phyloP scores from a whole-genome alignment of 129 eudicot genomes.

The Chrysanthemum makinoi region DNA sequence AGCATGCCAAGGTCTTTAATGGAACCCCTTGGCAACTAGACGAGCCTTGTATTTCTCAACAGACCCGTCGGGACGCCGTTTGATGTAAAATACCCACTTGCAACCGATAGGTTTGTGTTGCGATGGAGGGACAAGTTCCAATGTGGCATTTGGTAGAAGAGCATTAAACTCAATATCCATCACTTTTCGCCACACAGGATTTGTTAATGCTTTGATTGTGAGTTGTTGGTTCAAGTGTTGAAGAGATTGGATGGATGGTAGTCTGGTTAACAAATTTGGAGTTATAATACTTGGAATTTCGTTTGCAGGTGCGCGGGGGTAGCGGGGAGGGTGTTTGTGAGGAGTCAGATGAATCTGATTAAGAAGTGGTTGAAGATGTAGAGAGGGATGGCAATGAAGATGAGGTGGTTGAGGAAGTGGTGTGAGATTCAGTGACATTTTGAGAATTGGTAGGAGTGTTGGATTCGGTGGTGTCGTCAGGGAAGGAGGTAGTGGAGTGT shows the following conservation, averaged over 20 bases:
- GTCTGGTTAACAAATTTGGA: conserved; percentile 10
- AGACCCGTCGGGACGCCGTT: too few relatives aligned
- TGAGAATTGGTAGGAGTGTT: neutral
- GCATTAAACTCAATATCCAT: too few relatives aligned
- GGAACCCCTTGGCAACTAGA: too few relatives aligned
- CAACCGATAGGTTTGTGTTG: too few relatives aligned
- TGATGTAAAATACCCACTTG: too few relatives aligned
- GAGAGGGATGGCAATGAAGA: neutral
- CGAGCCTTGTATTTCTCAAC: too few relatives aligned
- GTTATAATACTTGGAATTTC: conserved; percentile 16
- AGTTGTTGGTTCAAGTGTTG: too few relatives aligned
- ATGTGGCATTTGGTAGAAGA: too few relatives aligned
- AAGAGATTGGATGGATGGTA: conserved; percentile 7
- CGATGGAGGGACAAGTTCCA: too few relatives aligned
- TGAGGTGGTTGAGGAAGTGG: conserved; percentile 8
- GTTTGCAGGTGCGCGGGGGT: neutral
- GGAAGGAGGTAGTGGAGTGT: conserved; percentile 3
- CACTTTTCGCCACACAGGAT: too few relatives aligned
- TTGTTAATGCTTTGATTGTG: too few relatives aligned
- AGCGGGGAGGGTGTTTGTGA: neutral
- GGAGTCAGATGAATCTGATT: neutral
- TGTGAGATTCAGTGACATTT: neutral
- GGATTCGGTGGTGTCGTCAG: neutral
- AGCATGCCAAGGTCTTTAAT: too few relatives aligned
- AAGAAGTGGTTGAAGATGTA: neutral